These are phyloP conservation scores for Cichorium intybus DNA, from an alignment of 140 eudicot genomes.

Conservation along the genomic window DNA sequence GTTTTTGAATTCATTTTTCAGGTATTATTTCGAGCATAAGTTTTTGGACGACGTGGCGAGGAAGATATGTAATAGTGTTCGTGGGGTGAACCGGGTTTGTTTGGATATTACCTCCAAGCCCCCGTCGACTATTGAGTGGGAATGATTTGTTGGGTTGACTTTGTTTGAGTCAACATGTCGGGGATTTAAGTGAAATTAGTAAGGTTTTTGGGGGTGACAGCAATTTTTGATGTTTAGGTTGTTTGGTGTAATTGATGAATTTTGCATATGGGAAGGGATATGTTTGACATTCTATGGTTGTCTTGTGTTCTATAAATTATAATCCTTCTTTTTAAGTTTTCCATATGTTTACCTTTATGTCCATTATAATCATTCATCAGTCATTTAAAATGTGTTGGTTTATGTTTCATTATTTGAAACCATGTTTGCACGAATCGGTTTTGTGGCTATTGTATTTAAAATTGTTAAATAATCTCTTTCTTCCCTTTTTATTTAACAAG, in stretches of 20 bases:
- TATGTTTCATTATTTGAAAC: no score
- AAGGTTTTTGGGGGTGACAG: slow-evolving; percentile 18
- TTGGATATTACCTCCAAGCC: slow-evolving; percentile 92
- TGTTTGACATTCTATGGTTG: slow-evolving; percentile 28
- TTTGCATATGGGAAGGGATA: slow-evolving; percentile 5
- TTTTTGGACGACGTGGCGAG: slow-evolving; percentile 69
- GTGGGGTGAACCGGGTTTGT: slow-evolving; percentile 87
- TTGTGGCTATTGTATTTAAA: no score
- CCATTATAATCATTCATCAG: no score
- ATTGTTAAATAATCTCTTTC: no score
- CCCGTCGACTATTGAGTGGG: slow-evolving; percentile 95
- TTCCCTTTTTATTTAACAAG: no score
- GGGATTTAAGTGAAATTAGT: slow-evolving; percentile 13
- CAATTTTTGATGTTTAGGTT: slow-evolving; percentile 14
- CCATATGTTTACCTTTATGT: no score
- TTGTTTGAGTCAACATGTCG: slow-evolving; percentile 5
- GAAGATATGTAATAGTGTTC: slow-evolving; percentile 77
- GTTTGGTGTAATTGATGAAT: not conserved
- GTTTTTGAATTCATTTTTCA: slow-evolving; percentile 24
- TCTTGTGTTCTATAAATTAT: slow-evolving; percentile 19
- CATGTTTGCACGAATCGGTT: no score
- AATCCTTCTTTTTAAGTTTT: slow-evolving; percentile 4
- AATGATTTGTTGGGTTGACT: slow-evolving; percentile 37
- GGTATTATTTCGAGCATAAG: slow-evolving; percentile 80
- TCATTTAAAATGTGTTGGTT: no score